Conservation (phyloP, 352 stramenopile genomes). For the Pythium guiyangense region DNA sequence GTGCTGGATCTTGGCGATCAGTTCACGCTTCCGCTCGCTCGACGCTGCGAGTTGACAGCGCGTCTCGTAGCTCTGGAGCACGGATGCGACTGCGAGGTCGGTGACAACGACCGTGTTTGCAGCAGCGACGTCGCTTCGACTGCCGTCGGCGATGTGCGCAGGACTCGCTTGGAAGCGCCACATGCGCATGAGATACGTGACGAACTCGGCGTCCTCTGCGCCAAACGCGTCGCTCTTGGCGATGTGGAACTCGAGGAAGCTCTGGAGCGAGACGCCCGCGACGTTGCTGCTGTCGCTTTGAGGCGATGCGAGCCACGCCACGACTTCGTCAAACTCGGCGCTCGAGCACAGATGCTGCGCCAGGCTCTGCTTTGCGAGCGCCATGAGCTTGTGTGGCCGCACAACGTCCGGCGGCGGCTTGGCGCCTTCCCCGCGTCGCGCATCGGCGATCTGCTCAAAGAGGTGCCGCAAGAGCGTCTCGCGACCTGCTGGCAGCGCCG, state of each 20-base stretch:
- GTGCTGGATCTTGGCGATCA: conserved; percentile 34
- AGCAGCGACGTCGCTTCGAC: not conserved
- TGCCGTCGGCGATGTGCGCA: not conserved
- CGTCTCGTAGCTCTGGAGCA: conserved; percentile 27
- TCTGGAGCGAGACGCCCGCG: conserved; percentile 20
- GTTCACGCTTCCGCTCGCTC: conserved; percentile 17
- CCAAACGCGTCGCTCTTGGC: conserved; percentile 38
- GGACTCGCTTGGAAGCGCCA: conserved; percentile 37
- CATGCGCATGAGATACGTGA: conserved; percentile 52
- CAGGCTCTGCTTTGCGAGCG: conserved; percentile 43
- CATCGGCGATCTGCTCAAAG: conserved; percentile 58
- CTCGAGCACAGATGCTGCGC: conserved; percentile 25
- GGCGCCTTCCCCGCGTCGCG: conserved; percentile 31
- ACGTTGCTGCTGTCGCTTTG: not conserved
- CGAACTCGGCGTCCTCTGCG: conserved; percentile 56
- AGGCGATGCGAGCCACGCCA: conserved; percentile 26
- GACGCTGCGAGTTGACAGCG: conserved; percentile 19
- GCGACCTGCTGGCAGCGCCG: conserved; percentile 27
- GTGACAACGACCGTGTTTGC: not conserved
- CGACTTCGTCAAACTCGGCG: conserved; percentile 26
- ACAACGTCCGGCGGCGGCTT: conserved; percentile 44
- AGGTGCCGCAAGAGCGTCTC: conserved; percentile 34
- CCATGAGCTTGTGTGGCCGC: conserved; percentile 36
- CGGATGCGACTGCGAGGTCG: conserved; percentile 6
- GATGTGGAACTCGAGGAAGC: conserved; percentile 46